These are phyloP conservation scores for Fusarium sp. DNA, from an alignment of 2,329 filamentous ascomycete species.

Conservation along the genomic window DNA sequence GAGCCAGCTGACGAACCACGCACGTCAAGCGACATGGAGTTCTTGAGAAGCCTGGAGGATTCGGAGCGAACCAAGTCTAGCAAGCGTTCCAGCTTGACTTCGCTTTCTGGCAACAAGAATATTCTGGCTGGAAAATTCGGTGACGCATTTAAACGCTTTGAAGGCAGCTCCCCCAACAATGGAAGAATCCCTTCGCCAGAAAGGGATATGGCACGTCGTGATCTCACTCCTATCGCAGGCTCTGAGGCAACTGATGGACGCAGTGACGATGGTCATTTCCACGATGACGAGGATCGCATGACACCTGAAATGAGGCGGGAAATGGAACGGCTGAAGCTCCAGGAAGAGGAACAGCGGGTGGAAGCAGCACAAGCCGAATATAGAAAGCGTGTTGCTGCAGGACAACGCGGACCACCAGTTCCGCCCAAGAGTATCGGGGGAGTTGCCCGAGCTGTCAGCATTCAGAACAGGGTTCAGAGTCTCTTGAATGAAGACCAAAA, in stretches of 20 bases:
- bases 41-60: constrained; percentile 78
- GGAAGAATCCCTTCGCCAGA: constrained; percentile 58
- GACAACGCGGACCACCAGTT: constrained; percentile 49
- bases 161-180: constrained; percentile 58
- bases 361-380: constrained; percentile 91
- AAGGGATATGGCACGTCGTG: constrained; percentile 57
- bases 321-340: constrained; percentile 80
- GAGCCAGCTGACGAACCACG: constrained; percentile 45
- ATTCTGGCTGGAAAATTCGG: constrained; percentile 89
- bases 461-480: constrained; percentile 89
- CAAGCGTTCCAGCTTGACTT: constrained; percentile 78
- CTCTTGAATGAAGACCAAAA: constrained; percentile 81
- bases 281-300: constrained; percentile 71
- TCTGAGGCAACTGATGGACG: constrained; percentile 70
- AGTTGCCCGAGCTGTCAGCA: constrained; percentile 76
- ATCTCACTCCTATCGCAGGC: constrained; percentile 75
- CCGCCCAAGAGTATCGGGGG: constrained; percentile 65
- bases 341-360: constrained; percentile 89
- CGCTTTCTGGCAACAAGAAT: constrained; percentile 77
- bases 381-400: constrained; percentile 72
- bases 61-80: constrained; percentile 58
- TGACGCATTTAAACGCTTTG: constrained; percentile 92
- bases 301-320: constrained; percentile 90
- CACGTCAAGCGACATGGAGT: constrained; percentile 78
- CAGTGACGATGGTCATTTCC: constrained; percentile 71